Base-by-base conservation (phyloP, 2,329 filamentous ascomycete species). In the Fusarium euwallaceae region DNA sequence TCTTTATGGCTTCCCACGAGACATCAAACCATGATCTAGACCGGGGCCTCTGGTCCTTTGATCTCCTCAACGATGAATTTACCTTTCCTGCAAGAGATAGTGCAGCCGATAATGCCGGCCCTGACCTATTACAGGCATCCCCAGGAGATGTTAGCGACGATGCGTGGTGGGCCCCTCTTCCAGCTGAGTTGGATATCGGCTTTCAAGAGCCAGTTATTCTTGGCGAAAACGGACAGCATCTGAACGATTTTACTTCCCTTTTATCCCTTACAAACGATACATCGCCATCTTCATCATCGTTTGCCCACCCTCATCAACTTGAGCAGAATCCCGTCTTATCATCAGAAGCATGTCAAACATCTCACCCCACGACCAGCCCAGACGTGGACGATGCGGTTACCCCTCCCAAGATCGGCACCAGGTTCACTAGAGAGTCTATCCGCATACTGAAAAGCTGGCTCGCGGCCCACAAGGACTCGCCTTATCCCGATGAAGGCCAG, bases 401-500 rank as follows among this genome's bases (percentile, higher is more conserved):
- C 3, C 12, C 29, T 8, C 29, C 65, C 5, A 75, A 78, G 20
- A 48, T 64, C 1, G 76, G 76, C 2, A 74, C 55, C 6, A 53
- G 76, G 4, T 71, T 78, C 4, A 76, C 76, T 5, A 63, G 62
- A 0, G 58, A 55, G 4, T 76, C 76, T 3, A 59, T 77, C 1
- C 69, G 64, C 0, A 55, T 75, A 11, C 60, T 78, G 14, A 76
- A 72, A 12, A 75, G 58, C 11, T 97, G 95, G 95, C 87, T 97
- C 17, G 88, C 91, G 0, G 89, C 90, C 10, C 94, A 97, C 80
- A 88, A 88, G 70, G 88, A 92, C 51, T 93, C 96, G 75, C 95
- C 95, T 0, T 97, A 97, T 79, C 94, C 95, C 8, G 94, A 89
- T 14, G 94, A 97, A 41, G 90, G 93, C 59, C 93, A 97, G 78